Conservation (phyloP, 768 basidiomycete species). For the Rhodotorula kratochvilovae region DNA sequence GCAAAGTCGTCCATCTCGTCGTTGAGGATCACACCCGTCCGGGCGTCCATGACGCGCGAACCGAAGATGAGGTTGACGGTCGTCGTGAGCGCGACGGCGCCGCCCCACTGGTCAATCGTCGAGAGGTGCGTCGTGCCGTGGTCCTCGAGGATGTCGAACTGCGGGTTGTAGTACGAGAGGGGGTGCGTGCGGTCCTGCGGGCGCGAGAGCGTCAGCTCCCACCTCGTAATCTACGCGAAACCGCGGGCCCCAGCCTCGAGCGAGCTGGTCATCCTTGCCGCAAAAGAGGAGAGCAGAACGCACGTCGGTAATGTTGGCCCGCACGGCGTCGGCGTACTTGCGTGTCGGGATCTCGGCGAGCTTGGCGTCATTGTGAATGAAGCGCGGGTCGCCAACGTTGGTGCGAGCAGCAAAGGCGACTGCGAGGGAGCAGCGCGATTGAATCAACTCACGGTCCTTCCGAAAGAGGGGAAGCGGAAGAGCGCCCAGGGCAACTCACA, state of each 20-base stretch:
- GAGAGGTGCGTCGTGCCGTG: conserved; percentile 93
- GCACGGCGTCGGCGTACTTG: conserved; percentile 59
- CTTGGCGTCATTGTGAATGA: conserved; percentile 44
- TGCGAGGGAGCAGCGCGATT: conserved; percentile 20
- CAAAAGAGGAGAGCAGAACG: conserved; percentile 38
- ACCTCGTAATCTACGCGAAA: too few species aligned
- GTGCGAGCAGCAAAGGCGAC: conserved; percentile 72
- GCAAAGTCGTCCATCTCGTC: conserved; percentile 85
- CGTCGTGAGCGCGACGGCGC: conserved; percentile 76
- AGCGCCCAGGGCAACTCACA: conserved; percentile 51
- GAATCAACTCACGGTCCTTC: too few species aligned
- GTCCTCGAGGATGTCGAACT: conserved; percentile 69
- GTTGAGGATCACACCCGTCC: conserved; percentile 84
- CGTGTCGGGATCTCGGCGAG: conserved; percentile 40
- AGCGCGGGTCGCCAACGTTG: conserved; percentile 72
- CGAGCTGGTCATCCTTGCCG: too few species aligned
- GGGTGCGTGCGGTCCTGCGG: conserved; percentile 71
- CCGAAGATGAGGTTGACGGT: conserved; percentile 90
- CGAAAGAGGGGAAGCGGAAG: not conserved
- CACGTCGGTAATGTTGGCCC: conserved; percentile 76
- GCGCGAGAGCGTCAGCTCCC: conserved; percentile 9
- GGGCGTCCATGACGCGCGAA: conserved; percentile 75
- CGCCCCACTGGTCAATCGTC: conserved; percentile 73
- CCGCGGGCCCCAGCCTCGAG: too few species aligned
- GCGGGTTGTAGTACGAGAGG: conserved; percentile 75